Conservation (phyloP, 2,329 filamentous ascomycete species). For the Claviceps maximensis region DNA sequence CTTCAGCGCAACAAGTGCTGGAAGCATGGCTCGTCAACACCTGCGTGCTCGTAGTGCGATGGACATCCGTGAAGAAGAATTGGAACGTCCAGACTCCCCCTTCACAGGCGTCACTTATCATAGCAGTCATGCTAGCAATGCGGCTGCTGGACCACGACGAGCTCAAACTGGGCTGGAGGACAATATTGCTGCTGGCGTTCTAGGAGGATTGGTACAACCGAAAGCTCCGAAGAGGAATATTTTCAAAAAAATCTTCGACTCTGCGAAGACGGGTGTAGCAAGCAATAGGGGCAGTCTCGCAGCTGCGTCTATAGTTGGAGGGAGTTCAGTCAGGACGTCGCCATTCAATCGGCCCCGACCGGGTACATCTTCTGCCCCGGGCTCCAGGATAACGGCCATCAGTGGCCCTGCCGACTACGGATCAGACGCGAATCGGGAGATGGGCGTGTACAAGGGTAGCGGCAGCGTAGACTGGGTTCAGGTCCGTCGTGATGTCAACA, state of each 20-base stretch:
- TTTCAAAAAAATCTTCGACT: conserved; percentile 90
- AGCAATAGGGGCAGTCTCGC: conserved; percentile 78
- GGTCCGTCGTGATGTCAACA: conserved; percentile 86
- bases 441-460: conserved; percentile 46
- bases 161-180: conserved; percentile 54
- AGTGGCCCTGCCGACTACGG: conserved; percentile 20
- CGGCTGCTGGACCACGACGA: conserved; percentile 32
- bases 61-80: conserved; percentile 43
- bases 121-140: conserved; percentile 63
- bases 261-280: conserved; percentile 85
- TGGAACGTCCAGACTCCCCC: conserved; percentile 45
- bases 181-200: conserved; percentile 50
- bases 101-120: conserved; percentile 81
- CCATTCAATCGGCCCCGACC: conserved; percentile 29
- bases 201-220: conserved; percentile 67
- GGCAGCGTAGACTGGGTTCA: conserved; percentile 80
- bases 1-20: conserved; percentile 90
- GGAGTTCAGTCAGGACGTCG: conserved; percentile 28
- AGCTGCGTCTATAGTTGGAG: conserved; percentile 30
- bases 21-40: conserved; percentile 74
- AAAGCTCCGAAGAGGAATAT: conserved; percentile 78
- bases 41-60: conserved; percentile 51
- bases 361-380: conserved; percentile 28
- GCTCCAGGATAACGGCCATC: conserved; percentile 25
- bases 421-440: conserved; percentile 51